These are phyloP conservation scores for Blepharisma stoltei DNA, from an alignment of 73 alveolate genomes.

Conservation along the genomic window DNA sequence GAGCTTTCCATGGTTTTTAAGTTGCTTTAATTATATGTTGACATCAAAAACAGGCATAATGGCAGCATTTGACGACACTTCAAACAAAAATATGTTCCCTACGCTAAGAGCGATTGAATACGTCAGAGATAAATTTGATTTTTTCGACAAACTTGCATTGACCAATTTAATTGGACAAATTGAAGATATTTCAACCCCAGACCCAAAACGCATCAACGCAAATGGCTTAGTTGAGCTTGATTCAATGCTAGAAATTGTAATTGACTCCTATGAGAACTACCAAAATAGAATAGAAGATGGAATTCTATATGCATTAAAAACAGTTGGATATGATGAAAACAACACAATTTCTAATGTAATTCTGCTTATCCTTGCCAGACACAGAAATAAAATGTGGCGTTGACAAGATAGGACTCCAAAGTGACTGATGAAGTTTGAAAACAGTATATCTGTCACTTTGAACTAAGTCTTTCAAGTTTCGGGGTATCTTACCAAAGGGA, in stretches of 20 bases:
- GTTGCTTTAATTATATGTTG: neutral
- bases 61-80: conserved; percentile 4
- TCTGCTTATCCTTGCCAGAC: too few relatives aligned
- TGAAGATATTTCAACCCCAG: neutral
- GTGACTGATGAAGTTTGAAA: too few relatives aligned
- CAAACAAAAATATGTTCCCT: conserved; percentile 26
- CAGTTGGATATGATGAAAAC: neutral
- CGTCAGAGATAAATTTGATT: neutral
- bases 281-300: conserved; percentile 15
- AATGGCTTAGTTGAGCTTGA: conserved; percentile 10
- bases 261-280: neutral
- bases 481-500: too few relatives aligned
- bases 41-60: neutral
- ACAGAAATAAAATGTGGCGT: too few relatives aligned
- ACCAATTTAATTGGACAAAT: neutral
- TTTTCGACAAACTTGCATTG: neutral
- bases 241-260: neutral
- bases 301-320: neutral
- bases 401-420: too few relatives aligned
- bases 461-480: too few relatives aligned
- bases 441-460: too few relatives aligned
- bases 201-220: conserved; percentile 1
- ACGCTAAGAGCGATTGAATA: conserved; percentile 8
- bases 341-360: too few relatives aligned
- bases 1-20: neutral